Evolutionary conservation across 2,329 filamentous ascomycete species (phyloP), one percentile per base, ranked within the genome.

Genomic region (Hymenoscyphus infarciens): DNA sequence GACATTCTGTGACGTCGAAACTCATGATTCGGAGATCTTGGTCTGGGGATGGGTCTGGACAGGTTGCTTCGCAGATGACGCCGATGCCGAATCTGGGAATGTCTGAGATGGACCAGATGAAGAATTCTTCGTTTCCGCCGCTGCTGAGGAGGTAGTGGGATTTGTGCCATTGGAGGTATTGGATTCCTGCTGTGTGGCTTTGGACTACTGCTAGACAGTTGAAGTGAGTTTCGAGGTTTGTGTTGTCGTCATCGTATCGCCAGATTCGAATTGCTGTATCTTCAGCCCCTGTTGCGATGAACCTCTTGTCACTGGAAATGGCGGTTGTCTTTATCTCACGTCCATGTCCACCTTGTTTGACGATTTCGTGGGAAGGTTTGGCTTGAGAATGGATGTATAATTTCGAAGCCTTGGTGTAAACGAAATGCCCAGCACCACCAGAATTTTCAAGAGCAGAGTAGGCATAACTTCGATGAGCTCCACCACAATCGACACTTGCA

Each of bases 101-200:
- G 80, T 6, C 90, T 74, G 11, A 72, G 71, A 56, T 79, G 49
- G 84, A 82, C 94, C 95, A 99, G 11, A 93, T 83, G 69, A 88
- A 94, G 66, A 98, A 89, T 75, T 99, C 94, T 74, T 97, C 94
- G 64, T 87, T 88, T 0, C 93, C 95, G 5, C 86, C 92, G 70
- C 91, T 93, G 67, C 91, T 97, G 73, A 98, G 90, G 2, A 99
- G 83, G 69, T 88, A 89, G 10, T 67, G 59, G 16, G 67, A 62
- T 56, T 84, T 82, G 1, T 89, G 86, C 91, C 92, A 98, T 64
- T 83, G 83, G 8, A 75, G 67, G 39, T 74, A 64, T 74, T 97
- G 94, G 7, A 98, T 85, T 0, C 94, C 95, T 0, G 92, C 88
- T 1, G 86, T 88, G 73, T 99, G 95, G 61, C 85, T 85, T 67